Conservation (phyloP, 371 early-diverging fungal genomes). For the Batkoa obscura region DNA sequence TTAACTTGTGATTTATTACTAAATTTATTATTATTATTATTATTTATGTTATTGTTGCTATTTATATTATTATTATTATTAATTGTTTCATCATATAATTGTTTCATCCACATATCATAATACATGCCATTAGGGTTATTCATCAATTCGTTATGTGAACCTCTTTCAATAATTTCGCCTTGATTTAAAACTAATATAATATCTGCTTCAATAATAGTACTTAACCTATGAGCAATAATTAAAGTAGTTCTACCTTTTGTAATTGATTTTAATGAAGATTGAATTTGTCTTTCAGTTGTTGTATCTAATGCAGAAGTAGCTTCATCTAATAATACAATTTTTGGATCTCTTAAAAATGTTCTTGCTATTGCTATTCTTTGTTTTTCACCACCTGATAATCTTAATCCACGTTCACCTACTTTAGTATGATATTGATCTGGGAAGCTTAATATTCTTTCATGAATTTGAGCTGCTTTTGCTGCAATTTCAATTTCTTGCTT, state of each 20-base stretch:
- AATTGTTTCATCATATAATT: slow-evolving; percentile 35
- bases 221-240: slow-evolving; percentile 84
- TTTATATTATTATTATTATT: not conserved
- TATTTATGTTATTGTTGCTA: too few species aligned
- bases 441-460: slow-evolving; percentile 28
- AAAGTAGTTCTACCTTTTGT: slow-evolving; percentile 77
- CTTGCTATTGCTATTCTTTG: slow-evolving; percentile 81
- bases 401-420: slow-evolving; percentile 85
- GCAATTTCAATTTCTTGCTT: slow-evolving; percentile 21
- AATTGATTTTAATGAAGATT: slow-evolving; percentile 37
- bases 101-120: slow-evolving; percentile 77
- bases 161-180: slow-evolving; percentile 69
- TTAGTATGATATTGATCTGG: slow-evolving; percentile 68
- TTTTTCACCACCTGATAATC: slow-evolving; percentile 84
- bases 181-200: slow-evolving; percentile 53
- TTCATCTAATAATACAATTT: slow-evolving; percentile 59
- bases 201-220: slow-evolving; percentile 63
- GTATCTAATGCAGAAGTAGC: slow-evolving; percentile 24
- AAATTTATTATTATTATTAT: too few species aligned
- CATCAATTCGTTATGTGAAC: slow-evolving; percentile 70
- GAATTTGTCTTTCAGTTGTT: slow-evolving; percentile 64
- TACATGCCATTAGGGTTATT: slow-evolving; percentile 32
- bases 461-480: slow-evolving; percentile 26
- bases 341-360: slow-evolving; percentile 55
- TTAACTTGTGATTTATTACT: too few species aligned